A percentile compares a stretch with the other conserved stretches of the same genome.
Conservation (phyloP, 495 filamentous ascomycete species). For the Penicillium atrosanguineum region DNA sequence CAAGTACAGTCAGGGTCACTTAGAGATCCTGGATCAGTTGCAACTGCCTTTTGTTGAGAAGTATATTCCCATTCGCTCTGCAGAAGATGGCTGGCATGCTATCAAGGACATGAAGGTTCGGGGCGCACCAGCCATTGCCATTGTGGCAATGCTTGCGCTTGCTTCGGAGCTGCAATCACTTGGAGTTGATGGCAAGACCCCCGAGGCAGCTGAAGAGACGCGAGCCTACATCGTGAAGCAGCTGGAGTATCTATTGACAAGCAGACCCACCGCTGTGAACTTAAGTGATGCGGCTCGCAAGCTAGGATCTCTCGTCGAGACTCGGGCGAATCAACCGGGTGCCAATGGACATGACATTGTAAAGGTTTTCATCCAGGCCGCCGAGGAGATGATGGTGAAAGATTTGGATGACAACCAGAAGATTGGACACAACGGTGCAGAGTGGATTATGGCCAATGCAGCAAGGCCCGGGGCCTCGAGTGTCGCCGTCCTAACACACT, state of each 20-base stretch:
- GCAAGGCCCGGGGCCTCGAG: conserved; percentile 30
- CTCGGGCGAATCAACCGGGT: conserved; percentile 27
- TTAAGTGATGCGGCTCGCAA: conserved; percentile 83
- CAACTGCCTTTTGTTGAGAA: conserved; percentile 80
- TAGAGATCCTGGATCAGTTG: conserved; percentile 88
- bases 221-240: conserved; percentile 65
- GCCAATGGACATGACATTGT: conserved; percentile 50
- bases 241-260: conserved; percentile 79
- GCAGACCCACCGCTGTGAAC: conserved; percentile 92
- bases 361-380: conserved; percentile 67
- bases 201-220: conserved; percentile 54
- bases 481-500: conserved; percentile 85
- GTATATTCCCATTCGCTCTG: conserved; percentile 70
- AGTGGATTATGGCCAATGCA: conserved; percentile 67
- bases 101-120: conserved; percentile 93
- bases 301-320: conserved; percentile 58
- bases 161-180: conserved; percentile 54
- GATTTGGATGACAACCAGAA: conserved; percentile 81
- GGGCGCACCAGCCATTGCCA: conserved; percentile 94
- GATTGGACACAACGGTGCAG: conserved; percentile 79
- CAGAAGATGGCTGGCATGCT: conserved; percentile 84
- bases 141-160: conserved; percentile 86
- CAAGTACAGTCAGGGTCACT: conserved; percentile 71
- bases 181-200: conserved; percentile 19
- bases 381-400: conserved; percentile 83